Evolutionary conservation across 2,329 filamentous ascomycete species (phyloP), one percentile per base, ranked within the genome.

Genomic region (Alternaria viburni): DNA sequence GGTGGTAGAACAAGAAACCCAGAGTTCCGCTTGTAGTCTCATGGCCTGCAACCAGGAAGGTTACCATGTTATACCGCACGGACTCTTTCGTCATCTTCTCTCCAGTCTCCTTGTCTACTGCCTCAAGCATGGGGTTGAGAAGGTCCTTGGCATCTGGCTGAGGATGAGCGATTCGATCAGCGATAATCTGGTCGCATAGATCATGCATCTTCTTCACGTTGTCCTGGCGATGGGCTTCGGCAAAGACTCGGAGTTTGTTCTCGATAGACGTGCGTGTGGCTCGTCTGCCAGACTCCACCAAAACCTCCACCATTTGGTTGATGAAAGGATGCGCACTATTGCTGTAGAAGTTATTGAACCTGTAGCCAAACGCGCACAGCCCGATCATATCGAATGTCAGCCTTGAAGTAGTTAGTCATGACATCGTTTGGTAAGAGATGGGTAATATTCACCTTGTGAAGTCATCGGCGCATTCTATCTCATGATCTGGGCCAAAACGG

Each of bases 261-360:
- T 62, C 55, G 13, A 62, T 36, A 9, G 28, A 19, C 10, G 59
- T 62, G 10, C 59, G 59, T 12, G 12, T 44, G 11, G 47, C 50
- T 43, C 59, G 30, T 41, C 56, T 59, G 13, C 59, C 59, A 12
- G 59, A 62, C 32, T 62, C 59, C 5, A 59, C 15, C n/a, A 62
- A 32, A 23, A 62, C 59, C 19, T 62, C 47, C 17, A 59, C 59
- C 59, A 62, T 62, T 44, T 62, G 47, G 12, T 49, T 56, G 3
- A 62, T 49, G 50, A 62, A 62, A 3, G 59, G 59, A 43, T 62
- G 54, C 9, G 59, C 55, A 15, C 46, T 30, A 8, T 62, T 55
- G 9, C 55, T 30, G 12, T 62, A 62, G 49, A 62, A 62, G 23
- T 62, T 62, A 49, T 62, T 62, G 55, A 62, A 62, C 17, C 59